A percentile compares a stretch with the other conserved stretches of the same genome.
Evolutionary conservation across 192 early-diverging fungal species (phyloP).

Genomic region (Coemansia sp.): DNA sequence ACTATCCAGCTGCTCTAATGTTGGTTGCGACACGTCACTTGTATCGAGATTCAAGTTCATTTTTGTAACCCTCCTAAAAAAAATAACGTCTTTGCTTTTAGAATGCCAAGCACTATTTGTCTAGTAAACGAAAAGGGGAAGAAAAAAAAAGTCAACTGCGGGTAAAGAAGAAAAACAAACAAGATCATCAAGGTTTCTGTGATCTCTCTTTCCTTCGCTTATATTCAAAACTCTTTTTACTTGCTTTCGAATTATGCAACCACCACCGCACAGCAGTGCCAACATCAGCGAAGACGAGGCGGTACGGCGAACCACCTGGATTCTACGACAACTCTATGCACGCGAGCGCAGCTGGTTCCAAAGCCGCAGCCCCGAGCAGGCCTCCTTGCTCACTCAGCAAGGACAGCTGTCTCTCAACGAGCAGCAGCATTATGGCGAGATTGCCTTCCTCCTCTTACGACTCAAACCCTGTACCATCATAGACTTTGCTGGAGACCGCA

Average conservation of each 20-base stretch:
- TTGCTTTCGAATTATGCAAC: no score
- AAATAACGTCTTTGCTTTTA: no score
- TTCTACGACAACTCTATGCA: constrained; percentile 37
- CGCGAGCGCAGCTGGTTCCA: constrained; percentile 40
- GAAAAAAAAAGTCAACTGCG: no score
- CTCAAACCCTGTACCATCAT: constrained; percentile 46
- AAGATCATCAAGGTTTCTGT: no score
- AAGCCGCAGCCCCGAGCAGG: constrained; percentile 24
- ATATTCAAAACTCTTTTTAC: no score
- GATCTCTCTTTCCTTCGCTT: no score
- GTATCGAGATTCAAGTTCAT: constrained; percentile 3
- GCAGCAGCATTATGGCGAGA: constrained; percentile 47
- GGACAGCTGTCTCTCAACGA: constrained; percentile 32
- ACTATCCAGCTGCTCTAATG: constrained; percentile 51
- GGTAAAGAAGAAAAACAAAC: no score
- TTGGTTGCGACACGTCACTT: constrained; percentile 19
- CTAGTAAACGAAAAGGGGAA: no score
- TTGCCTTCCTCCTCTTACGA: constrained; percentile 37
- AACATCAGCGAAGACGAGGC: constrained; percentile 16
- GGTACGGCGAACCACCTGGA: constrained; percentile 37
- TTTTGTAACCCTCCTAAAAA: not conserved
- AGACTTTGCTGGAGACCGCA: constrained; percentile 37
- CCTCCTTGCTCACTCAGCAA: constrained; percentile 28
- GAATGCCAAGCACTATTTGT: no score
- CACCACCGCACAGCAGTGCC: constrained; percentile 1